Conservation (phyloP, 2,329 filamentous ascomycete species). For the Aspergillus aculeatinus region DNA sequence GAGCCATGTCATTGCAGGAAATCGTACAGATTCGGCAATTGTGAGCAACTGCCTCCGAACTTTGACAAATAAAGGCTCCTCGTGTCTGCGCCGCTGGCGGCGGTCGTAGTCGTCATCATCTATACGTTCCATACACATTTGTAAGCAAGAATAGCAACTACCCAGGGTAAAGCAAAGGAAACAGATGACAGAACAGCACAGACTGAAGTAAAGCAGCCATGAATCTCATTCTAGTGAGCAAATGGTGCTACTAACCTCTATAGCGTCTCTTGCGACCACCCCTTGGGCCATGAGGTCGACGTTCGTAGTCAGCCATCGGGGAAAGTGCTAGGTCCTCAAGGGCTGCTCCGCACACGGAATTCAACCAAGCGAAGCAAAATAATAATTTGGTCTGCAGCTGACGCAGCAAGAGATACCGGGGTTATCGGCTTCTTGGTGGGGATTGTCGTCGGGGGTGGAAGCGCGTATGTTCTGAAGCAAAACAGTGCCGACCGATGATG, state of each 20-base stretch:
- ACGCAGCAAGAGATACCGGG: not conserved
- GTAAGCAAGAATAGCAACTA: constrained; percentile 6
- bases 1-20: constrained; percentile 8
- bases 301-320: constrained; percentile 56
- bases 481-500: constrained; percentile 13
- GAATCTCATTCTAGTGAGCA: not conserved
- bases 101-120: constrained; percentile 78
- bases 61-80: constrained; percentile 68
- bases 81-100: constrained; percentile 69
- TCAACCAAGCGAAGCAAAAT: not conserved
- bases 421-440: constrained; percentile 8
- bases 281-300: constrained; percentile 55
- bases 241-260: constrained; percentile 59
- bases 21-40: constrained; percentile 70
- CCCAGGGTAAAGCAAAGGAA: not conserved
- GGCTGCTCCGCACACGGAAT: not conserved
- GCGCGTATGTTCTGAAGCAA: constrained; percentile 17
- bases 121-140: constrained; percentile 23
- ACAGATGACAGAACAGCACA: not conserved
- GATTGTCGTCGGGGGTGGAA: constrained; percentile 8
- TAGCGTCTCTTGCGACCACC: constrained; percentile 70
- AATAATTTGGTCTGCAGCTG: not conserved
- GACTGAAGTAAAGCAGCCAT: not conserved
- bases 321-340: not conserved
- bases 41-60: constrained; percentile 75